Percentiles rank a stretch among this genome's conserved stretches.
Evolutionary conservation across 1,139 yeast species (phyloP).

Genomic region (Diutina rugosa): DNA sequence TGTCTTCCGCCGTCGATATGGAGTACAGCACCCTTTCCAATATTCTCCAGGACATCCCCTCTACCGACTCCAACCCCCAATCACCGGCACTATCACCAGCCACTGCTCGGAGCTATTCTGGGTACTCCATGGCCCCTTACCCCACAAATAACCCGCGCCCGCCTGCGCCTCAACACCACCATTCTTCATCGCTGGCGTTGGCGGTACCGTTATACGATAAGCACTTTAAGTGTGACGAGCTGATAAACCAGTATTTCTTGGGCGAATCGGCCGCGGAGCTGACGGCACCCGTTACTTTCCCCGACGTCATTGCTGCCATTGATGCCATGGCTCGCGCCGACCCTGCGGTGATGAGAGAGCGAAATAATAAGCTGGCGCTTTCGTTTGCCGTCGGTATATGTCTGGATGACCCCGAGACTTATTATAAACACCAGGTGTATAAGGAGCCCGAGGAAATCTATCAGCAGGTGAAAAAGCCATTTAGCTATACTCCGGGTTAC

Average conservation of each 20-base stretch:
- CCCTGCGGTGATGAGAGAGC: slow-evolving; percentile 27
- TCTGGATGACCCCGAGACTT: slow-evolving; percentile 18
- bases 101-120: neutral
- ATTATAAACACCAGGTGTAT: slow-evolving; percentile 17
- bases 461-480: slow-evolving; percentile 60
- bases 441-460: slow-evolving; percentile 74
- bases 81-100: neutral
- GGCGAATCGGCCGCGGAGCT: neutral
- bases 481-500: slow-evolving; percentile 83
- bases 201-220: neutral
- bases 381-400: slow-evolving; percentile 43
- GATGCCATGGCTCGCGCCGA: slow-evolving; percentile 27
- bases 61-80: neutral
- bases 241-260: slow-evolving; percentile 1
- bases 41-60: slow-evolving; percentile 44
- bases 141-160: neutral
- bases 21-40: slow-evolving; percentile 72
- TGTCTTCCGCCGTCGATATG: slow-evolving; percentile 67
- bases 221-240: slow-evolving; percentile 1
- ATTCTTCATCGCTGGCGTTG: neutral
- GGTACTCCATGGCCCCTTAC: neutral
- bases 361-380: slow-evolving; percentile 29
- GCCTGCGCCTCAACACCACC: neutral
- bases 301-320: slow-evolving; percentile 41
- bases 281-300: slow-evolving; percentile 23